Percentiles rank a stretch among this genome's conserved stretches.
These are phyloP conservation scores for Claviceps fusiformis DNA, from an alignment of 2,329 filamentous ascomycete genomes.

Conservation along the genomic window DNA sequence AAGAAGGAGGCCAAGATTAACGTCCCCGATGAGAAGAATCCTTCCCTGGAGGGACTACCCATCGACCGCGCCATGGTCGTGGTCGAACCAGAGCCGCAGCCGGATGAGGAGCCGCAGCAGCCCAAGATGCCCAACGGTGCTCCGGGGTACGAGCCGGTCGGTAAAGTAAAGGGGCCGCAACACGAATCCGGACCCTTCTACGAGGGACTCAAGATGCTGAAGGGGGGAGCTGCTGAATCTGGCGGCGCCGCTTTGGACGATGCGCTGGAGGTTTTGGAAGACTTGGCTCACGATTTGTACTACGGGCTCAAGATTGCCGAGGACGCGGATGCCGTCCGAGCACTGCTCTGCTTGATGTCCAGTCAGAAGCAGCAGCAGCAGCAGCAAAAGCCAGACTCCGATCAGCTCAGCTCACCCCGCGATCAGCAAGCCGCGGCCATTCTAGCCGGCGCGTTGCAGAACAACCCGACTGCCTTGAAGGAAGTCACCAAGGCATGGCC, in stretches of 20 bases:
- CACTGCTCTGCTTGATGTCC: constrained; percentile 43
- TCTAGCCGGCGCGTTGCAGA: constrained; percentile 45
- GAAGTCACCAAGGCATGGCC: constrained; percentile 37
- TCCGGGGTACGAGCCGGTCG: constrained; percentile 42
- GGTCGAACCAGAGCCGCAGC: constrained; percentile 31
- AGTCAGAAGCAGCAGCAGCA: constrained; percentile 8
- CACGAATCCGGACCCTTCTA: constrained; percentile 17
- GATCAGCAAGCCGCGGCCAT: constrained; percentile 43
- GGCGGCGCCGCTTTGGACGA: constrained; percentile 26
- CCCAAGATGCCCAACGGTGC: constrained; percentile 32
- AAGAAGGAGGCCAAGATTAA: constrained; percentile 53
- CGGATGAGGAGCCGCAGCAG: constrained; percentile 8
- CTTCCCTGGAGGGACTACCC: constrained; percentile 35
- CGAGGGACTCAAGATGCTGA: constrained; percentile 35
- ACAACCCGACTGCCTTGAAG: constrained; percentile 48
- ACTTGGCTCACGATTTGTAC: constrained; percentile 55
- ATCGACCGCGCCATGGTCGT: constrained; percentile 39
- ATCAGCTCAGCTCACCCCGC: constrained; percentile 18
- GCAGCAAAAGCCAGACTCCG: constrained; percentile 12
- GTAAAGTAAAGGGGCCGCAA: constrained; percentile 40
- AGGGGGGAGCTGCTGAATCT: constrained; percentile 22
- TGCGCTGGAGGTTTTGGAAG: constrained; percentile 44
- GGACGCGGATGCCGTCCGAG: constrained; percentile 36
- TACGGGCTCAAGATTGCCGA: constrained; percentile 51
- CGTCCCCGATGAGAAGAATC: constrained; percentile 36